A percentile compares a stretch with the other conserved stretches of the same genome.
These are phyloP conservation scores for Conticribra weissflogii DNA, from an alignment of 108 stramenopile genomes.

Conservation along the genomic window DNA sequence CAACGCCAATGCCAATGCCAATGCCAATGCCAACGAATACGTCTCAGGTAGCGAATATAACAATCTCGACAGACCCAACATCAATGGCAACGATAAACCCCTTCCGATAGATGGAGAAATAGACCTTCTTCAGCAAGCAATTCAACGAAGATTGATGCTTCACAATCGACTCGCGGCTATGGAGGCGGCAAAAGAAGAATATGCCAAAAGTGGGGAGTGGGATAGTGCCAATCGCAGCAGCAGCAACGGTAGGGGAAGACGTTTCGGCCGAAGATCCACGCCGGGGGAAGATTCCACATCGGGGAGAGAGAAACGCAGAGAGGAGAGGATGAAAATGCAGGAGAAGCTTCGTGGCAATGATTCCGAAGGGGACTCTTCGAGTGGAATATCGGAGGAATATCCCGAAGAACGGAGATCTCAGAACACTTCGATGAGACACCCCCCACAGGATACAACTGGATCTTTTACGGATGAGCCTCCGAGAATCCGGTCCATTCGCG, in stretches of 20 bases:
- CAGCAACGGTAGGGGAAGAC: too few relatives aligned
- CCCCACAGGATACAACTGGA: too few relatives aligned
- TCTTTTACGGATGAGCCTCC: too few relatives aligned
- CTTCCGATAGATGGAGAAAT: constrained; percentile 27
- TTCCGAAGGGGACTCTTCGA: too few relatives aligned
- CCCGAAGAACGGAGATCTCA: neutral
- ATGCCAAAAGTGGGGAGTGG: constrained; percentile 1
- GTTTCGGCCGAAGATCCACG: too few relatives aligned
- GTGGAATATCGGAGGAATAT: too few relatives aligned
- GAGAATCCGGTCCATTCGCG: too few relatives aligned
- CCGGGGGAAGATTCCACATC: too few relatives aligned
- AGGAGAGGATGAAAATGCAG: neutral
- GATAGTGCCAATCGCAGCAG: too few relatives aligned
- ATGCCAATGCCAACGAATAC: too few relatives aligned
- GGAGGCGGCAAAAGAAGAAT: constrained; percentile 28
- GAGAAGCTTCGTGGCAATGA: too few relatives aligned
- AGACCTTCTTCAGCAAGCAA: constrained; percentile 35
- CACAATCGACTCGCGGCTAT: constrained; percentile 34
- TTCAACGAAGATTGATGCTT: constrained; percentile 29
- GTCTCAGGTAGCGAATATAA: neutral
- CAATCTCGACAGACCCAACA: neutral
- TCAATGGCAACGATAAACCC: constrained; percentile 1
- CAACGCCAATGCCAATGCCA: constrained; percentile 8
- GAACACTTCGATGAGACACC: constrained; percentile 15
- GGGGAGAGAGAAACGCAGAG: constrained; percentile 2